Percentiles rank a stretch among this genome's conserved stretches.
phyloP scores from a whole-genome alignment of 2,329 filamentous ascomycete genomes.

The Aureobasidium sp. region DNA sequence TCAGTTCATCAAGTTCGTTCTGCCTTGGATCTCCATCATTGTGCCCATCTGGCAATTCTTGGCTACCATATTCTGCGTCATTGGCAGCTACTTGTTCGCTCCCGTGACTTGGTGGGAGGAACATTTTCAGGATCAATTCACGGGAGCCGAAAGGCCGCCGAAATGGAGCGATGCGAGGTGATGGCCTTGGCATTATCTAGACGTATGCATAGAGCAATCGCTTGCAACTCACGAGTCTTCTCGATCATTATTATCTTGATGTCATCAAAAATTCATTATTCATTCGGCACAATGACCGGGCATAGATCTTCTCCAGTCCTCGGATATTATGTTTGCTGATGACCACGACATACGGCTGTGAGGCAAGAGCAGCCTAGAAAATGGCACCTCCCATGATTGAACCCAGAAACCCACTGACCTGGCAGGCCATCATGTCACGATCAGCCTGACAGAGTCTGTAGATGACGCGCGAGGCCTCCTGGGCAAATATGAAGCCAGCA shows the following conservation, averaged over 20 bases:
- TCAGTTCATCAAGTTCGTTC: conserved; percentile 67
- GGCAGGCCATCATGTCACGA: not conserved
- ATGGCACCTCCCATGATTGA: too few relatives aligned
- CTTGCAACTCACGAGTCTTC: too few relatives aligned
- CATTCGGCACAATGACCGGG: too few relatives aligned
- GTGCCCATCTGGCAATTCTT: conserved; percentile 58
- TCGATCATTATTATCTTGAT: too few relatives aligned
- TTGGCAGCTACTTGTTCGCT: conserved; percentile 48
- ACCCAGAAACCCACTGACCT: too few relatives aligned
- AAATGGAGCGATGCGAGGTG: conserved; percentile 18
- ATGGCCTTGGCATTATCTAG: not conserved
- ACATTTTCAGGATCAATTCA: conserved; percentile 18
- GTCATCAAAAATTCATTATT: too few relatives aligned
- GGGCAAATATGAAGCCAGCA: not conserved
- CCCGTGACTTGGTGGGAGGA: conserved; percentile 48
- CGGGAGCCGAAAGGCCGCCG: conserved; percentile 11
- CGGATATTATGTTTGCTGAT: too few relatives aligned
- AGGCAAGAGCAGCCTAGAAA: too few relatives aligned
- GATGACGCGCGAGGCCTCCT: not conserved
- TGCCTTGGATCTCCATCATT: conserved; percentile 49
- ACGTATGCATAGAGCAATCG: not conserved
- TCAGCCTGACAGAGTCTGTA: not conserved
- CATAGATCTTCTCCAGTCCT: too few relatives aligned
- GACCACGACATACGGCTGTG: too few relatives aligned
- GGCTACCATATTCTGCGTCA: conserved; percentile 57